A percentile compares a stretch with the other conserved stretches of the same genome.
phyloP scores from a whole-genome alignment of 345 rosid genomes.

The Bretschneidera sinensis region DNA sequence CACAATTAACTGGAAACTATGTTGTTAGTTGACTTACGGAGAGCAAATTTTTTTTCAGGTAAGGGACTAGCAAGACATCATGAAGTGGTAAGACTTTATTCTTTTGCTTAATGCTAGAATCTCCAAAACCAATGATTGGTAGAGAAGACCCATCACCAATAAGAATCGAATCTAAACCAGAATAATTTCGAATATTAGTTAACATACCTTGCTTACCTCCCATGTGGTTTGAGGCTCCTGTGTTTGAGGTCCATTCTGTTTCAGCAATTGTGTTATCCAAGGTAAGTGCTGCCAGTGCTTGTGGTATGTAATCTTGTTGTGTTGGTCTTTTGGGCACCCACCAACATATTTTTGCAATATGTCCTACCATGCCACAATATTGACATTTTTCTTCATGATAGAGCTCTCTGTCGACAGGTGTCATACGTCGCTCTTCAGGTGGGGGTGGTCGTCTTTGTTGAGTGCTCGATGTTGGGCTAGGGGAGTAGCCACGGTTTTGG shows the following conservation, averaged over 20 bases:
- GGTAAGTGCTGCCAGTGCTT: slow-evolving; percentile 2
- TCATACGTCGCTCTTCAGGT: neutral
- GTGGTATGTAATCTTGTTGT: neutral
- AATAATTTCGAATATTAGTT: neutral
- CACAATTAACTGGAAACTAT: slow-evolving; percentile 13
- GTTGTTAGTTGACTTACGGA: slow-evolving; percentile 11
- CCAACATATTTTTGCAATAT: no score
- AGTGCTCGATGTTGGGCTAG: no score
- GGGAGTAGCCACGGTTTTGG: neutral
- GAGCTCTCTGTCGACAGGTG: neutral
- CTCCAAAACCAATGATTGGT: no score
- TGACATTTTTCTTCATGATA: neutral
- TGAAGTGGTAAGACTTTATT: neutral
- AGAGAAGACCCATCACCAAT: neutral
- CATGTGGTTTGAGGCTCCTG: slow-evolving; percentile 3
- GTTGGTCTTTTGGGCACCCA: neutral
- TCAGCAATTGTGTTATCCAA: neutral
- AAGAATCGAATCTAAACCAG: neutral
- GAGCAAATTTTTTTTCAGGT: slow-evolving; percentile 5
- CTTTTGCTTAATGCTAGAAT: no score
- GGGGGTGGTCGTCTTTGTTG: neutral
- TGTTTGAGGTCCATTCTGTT: slow-evolving; percentile 4
- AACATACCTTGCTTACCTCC: slow-evolving; percentile 1
- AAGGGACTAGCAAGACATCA: slow-evolving; percentile 1
- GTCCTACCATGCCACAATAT: neutral